Base-by-base conservation (phyloP, 495 filamentous ascomycete genomes). In the Hypoxylon crocopeplum region DNA sequence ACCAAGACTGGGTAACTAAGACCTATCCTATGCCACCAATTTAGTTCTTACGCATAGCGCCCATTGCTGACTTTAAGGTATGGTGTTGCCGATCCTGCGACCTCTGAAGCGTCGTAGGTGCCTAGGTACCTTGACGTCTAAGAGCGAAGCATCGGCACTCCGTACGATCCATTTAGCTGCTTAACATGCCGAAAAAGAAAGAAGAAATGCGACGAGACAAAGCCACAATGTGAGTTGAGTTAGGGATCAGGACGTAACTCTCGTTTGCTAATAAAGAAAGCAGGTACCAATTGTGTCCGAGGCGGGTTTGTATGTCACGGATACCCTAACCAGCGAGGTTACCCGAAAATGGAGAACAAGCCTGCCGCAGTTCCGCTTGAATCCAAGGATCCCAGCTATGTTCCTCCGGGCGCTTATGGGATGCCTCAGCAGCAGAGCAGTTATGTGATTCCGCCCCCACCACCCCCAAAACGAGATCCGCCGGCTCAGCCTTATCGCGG, bases 151-250 rank as follows among this genome's bases (percentile, higher is more conserved):
- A 59, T 64, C 60, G 53, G 60, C 48, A 39, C 38, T 44, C 60
- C 60, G 25, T 64, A 50, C 61, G 36, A 17, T 3, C 24, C 29
- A 17, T 55, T 46, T 32, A 64, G 94, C 13, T 98, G 94, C 70
- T 89, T 97, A 77, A 98, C 94, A 21, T 98, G 94, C 71, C 82
- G 94, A 48, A 84, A 87, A 63, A 84, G 94, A 39, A 98, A 98
- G 83, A 98, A 98, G 84, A 98, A 98, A 74, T 98, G 94, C 69
- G 94, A 98, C 67, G 94, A 98, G 76, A 82, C 82, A 57, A 93
- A 97, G 73, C 94, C 94, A 36, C 88, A 92, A 78, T 98, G 94
- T 96, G 68, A 71, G 85, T 77, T 19, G 20, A 8, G 34, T 19
- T 34, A 21, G 19, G 19, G 40, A 3, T 34, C 30, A 25, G 4